A percentile compares a stretch with the other conserved stretches of the same genome.
Evolutionary conservation across 2,329 filamentous ascomycete species (phyloP).

Genomic region (Dothiorella sarmentorum): DNA sequence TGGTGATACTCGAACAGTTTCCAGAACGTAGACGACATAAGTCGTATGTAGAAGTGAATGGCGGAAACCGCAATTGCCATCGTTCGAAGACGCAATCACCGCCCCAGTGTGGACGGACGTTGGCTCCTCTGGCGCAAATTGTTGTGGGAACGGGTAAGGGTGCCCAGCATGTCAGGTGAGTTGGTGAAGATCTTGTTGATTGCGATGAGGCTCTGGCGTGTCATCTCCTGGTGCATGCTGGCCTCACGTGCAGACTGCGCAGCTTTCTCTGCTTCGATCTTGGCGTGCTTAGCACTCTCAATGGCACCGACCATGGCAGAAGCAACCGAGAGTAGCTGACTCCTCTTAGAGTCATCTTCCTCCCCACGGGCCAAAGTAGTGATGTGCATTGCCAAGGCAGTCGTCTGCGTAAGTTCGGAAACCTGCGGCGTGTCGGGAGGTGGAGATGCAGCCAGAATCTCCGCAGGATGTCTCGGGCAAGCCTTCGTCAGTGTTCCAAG

Average conservation of each 20-base stretch:
- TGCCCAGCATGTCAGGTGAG: neutral
- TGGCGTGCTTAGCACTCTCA: slow-evolving; percentile 24
- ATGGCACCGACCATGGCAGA: slow-evolving; percentile 21
- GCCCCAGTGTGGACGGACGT: neutral
- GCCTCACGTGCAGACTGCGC: slow-evolving; percentile 26
- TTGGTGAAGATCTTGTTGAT: slow-evolving; percentile 10
- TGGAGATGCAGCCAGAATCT: neutral
- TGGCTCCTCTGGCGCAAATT: neutral
- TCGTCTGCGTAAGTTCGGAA: neutral
- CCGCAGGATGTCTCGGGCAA: slow-evolving; percentile 15
- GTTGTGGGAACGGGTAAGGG: neutral
- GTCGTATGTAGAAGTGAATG: neutral
- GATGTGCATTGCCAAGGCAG: neutral
- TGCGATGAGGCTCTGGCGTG: slow-evolving; percentile 2
- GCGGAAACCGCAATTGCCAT: neutral
- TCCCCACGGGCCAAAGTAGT: neutral
- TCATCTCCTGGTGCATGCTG: slow-evolving; percentile 22
- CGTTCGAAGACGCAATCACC: neutral
- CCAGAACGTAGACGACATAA: no score
- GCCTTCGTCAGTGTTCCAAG: slow-evolving; percentile 21
- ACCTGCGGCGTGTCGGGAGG: neutral
- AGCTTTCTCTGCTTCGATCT: slow-evolving; percentile 23
- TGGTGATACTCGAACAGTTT: no score
- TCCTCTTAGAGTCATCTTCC: neutral
- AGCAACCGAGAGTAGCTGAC: slow-evolving; percentile 2